These are phyloP conservation scores for Pleurotus giganteus DNA, from an alignment of 768 basidiomycete species.

Conservation along the genomic window DNA sequence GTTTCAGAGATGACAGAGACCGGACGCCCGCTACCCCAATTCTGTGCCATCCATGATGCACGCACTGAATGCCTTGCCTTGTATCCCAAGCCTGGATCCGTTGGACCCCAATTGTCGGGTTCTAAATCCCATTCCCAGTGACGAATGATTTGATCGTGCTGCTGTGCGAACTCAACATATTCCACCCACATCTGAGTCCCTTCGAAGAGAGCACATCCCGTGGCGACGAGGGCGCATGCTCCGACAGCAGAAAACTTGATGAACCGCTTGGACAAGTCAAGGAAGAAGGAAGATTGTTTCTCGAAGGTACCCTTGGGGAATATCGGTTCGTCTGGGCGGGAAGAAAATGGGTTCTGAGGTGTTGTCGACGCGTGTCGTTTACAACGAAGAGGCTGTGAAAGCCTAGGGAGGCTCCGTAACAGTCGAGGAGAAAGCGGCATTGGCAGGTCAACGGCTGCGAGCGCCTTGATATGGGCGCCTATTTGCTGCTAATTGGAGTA, in stretches of 20 bases:
- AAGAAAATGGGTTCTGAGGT: background rate
- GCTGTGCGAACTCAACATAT: conserved; percentile 42
- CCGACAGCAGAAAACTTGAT: conserved; percentile 49
- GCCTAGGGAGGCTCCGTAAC: background rate
- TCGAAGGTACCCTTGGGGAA: conserved; percentile 25
- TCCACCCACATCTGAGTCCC: conserved; percentile 66
- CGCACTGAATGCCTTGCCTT: conserved; percentile 60
- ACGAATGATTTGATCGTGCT: conserved; percentile 49
- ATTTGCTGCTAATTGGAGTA: background rate
- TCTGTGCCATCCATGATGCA: conserved; percentile 68
- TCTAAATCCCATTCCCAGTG: conserved; percentile 72
- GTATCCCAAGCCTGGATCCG: conserved; percentile 68
- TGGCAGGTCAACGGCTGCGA: background rate
- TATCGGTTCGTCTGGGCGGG: conserved; percentile 2
- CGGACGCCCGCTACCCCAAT: conserved; percentile 55
- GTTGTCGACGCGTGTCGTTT: background rate
- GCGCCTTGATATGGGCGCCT: background rate
- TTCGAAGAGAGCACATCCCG: conserved; percentile 50
- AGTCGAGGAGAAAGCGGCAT: too few relatives aligned
- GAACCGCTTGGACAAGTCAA: conserved; percentile 45
- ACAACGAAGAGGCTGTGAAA: background rate
- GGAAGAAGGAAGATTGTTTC: conserved; percentile 33
- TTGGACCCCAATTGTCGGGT: conserved; percentile 69
- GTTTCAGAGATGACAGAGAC: conserved; percentile 36
- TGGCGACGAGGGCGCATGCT: conserved; percentile 38